phyloP scores from a whole-genome alignment of 2,329 filamentous ascomycete species.

The Aspergillus oerlinghausenensis region DNA sequence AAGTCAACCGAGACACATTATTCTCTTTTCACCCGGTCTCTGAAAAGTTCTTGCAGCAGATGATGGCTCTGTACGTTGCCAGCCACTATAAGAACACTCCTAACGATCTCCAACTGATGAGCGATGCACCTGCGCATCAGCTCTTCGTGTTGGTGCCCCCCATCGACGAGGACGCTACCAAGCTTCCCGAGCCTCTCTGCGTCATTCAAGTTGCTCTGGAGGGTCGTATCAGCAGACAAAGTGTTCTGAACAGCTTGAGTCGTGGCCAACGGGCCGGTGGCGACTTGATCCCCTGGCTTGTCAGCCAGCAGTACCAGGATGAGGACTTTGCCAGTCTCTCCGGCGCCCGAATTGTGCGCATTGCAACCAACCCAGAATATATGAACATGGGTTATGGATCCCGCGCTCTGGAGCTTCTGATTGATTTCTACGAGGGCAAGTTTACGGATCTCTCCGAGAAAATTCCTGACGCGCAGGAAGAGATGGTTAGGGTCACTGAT shows the following conservation, averaged over 20 bases:
- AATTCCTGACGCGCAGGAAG: constrained; percentile 47
- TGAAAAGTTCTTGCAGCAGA: constrained; percentile 94
- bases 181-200: constrained; percentile 86
- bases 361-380: constrained; percentile 95
- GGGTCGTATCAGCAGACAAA: constrained; percentile 89
- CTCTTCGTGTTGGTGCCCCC: constrained; percentile 91
- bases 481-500: constrained; percentile 76
- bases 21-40: constrained; percentile 98
- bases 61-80: constrained; percentile 96
- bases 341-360: constrained; percentile 85
- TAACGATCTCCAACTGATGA: constrained; percentile 98
- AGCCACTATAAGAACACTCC: constrained; percentile 98
- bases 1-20: constrained; percentile 93
- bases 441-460: constrained; percentile 80
- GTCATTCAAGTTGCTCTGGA: constrained; percentile 93
- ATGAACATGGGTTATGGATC: constrained; percentile 89
- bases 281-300: constrained; percentile 94
- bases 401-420: constrained; percentile 77
- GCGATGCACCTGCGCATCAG: constrained; percentile 93
- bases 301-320: constrained; percentile 97
- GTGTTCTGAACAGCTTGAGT: constrained; percentile 82
- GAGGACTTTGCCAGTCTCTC: constrained; percentile 92
- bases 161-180: constrained; percentile 68
- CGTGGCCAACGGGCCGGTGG: constrained; percentile 84
- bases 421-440: constrained; percentile 92